These are phyloP conservation scores for Vanrija sp. DNA, from an alignment of 1,284 basidiomycete genomes.

Conservation along the genomic window DNA sequence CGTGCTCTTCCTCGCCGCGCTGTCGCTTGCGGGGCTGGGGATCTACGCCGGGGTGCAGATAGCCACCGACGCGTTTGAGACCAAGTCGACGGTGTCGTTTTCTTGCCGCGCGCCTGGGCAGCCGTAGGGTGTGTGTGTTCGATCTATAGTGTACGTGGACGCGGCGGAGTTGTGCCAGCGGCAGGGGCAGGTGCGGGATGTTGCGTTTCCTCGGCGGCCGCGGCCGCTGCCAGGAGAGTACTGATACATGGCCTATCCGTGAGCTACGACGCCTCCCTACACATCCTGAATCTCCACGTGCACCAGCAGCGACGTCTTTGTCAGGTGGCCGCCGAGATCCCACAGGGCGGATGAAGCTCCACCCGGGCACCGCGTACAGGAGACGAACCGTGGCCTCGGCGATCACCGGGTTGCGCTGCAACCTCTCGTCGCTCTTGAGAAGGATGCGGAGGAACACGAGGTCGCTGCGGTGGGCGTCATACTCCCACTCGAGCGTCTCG, in stretches of 20 bases:
- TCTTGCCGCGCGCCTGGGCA: constrained; percentile 19
- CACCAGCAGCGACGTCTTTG: constrained; percentile 8
- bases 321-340: constrained; percentile 10
- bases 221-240: no score
- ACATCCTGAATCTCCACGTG: constrained; percentile 7
- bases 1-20: constrained; percentile 3
- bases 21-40: constrained; percentile 9
- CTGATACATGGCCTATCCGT: neutral
- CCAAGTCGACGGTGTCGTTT: constrained; percentile 7
- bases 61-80: constrained; percentile 5
- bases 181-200: no score
- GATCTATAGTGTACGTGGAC: no score
- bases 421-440: constrained; percentile 16
- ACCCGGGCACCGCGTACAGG: constrained; percentile 10
- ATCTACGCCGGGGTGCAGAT: constrained; percentile 13
- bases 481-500: constrained; percentile 66
- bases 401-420: constrained; percentile 13
- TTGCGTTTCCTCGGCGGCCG: no score
- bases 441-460: constrained; percentile 17
- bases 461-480: constrained; percentile 50
- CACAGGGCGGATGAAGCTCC: constrained; percentile 14
- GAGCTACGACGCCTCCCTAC: no score
- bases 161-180: no score
- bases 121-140: neutral
- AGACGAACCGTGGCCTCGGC: constrained; percentile 7